Conservation (phyloP, 768 basidiomycete species). For the Tulasnella sp. region DNA sequence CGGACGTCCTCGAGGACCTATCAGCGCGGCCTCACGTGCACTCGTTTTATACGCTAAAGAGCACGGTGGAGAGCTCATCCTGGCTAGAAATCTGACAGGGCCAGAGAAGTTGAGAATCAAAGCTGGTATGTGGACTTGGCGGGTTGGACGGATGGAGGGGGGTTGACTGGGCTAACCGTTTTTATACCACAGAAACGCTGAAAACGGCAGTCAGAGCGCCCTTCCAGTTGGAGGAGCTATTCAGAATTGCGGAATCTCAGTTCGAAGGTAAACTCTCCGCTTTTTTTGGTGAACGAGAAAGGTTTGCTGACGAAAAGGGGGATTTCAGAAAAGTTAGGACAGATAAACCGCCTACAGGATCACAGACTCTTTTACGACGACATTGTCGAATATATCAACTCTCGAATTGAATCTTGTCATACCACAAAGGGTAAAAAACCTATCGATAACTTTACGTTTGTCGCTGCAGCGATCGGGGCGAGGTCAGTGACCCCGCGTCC, state of each 20-base stretch:
- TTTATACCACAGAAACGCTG: background rate
- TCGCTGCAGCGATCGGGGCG: conserved; percentile 45
- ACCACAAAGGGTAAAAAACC: conserved; percentile 19
- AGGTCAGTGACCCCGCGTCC: background rate
- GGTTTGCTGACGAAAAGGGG: background rate
- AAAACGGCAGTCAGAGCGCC: conserved; percentile 43
- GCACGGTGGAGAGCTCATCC: conserved; percentile 9
- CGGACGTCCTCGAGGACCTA: background rate
- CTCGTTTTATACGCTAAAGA: conserved; percentile 9
- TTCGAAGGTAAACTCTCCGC: conserved; percentile 40
- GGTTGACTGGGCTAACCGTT: background rate
- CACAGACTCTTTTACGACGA: conserved; percentile 46
- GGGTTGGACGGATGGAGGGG: too few relatives aligned
- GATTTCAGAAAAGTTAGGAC: conserved; percentile 35
- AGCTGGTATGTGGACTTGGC: conserved; percentile 2
- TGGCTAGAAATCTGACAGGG: conserved; percentile 8
- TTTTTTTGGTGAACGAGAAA: background rate
- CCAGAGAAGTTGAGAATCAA: conserved; percentile 9
- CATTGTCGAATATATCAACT: conserved; percentile 44
- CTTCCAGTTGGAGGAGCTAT: conserved; percentile 47
- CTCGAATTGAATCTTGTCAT: conserved; percentile 32
- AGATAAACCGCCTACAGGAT: conserved; percentile 55
- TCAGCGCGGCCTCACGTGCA: background rate
- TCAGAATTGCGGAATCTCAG: conserved; percentile 63
- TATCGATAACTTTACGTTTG: conserved; percentile 33